Conservation (phyloP, 192 early-diverging fungal species). For the Physocladia obscura region DNA sequence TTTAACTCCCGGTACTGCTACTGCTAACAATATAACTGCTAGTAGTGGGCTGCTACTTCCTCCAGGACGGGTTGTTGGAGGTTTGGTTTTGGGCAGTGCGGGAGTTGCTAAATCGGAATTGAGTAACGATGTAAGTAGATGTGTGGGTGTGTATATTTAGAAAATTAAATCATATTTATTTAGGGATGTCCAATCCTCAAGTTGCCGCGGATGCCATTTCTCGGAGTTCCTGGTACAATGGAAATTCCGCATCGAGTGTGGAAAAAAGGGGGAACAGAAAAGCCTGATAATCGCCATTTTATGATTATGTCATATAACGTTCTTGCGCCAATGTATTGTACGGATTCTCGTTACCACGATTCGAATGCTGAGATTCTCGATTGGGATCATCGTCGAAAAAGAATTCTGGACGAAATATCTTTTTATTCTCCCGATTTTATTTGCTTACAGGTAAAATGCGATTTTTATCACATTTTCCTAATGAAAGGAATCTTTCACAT, state of each 20-base stretch:
- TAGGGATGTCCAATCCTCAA: constrained; percentile 30
- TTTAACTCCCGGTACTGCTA: not conserved
- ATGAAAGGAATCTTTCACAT: not conserved
- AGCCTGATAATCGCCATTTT: constrained; percentile 37
- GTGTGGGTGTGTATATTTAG: not conserved
- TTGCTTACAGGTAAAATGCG: constrained; percentile 41
- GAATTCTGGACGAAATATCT: constrained; percentile 45
- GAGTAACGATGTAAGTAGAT: constrained; percentile 12
- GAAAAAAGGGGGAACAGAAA: constrained; percentile 37
- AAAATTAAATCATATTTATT: too few species aligned
- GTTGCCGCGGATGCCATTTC: constrained; percentile 21
- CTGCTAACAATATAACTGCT: not conserved
- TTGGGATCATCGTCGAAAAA: constrained; percentile 38
- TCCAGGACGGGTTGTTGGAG: constrained; percentile 24
- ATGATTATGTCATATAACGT: constrained; percentile 52
- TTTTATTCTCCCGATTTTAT: constrained; percentile 45
- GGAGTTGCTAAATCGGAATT: constrained; percentile 19
- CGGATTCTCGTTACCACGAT: constrained; percentile 31
- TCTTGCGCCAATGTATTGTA: constrained; percentile 45
- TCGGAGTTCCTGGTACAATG: constrained; percentile 30
- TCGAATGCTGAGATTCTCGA: constrained; percentile 23
- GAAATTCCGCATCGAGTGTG: constrained; percentile 40
- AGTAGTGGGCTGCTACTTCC: constrained; percentile 10
- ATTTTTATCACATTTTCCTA: constrained; percentile 2
- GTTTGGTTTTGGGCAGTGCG: constrained; percentile 11